Base-by-base conservation (phyloP, 2,329 filamentous ascomycete genomes). In the Penicillium sp. region DNA sequence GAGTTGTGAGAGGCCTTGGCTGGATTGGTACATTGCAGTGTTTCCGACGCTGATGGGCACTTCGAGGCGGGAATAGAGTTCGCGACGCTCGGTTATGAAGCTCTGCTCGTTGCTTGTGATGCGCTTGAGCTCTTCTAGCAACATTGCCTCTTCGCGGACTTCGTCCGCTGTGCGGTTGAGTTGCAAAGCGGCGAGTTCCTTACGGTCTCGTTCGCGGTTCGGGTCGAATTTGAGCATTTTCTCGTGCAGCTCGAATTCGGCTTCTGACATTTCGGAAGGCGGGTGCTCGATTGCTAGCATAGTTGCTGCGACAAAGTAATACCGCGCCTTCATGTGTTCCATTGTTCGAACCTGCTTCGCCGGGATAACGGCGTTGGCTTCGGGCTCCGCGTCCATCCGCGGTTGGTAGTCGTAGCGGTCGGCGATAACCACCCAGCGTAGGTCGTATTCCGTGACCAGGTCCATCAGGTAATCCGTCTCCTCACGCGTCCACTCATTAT, bases 391-490 rank as follows among this genome's bases (percentile, higher is more conserved):
- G 18, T 68, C 62, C 17, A 65, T 55, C 15, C 62, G 65, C 2
- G 68, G 64, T 53, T 73, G 68, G 50, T 68, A 96, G 47, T 96
- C 90, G 75, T 97, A 99, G 51, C 93, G 89, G 71, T 99, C 94
- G 79, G 88, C 90, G 54, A 99, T 90, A 13, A 97, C 72, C 3
- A 93, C 83, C 91, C 94, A 99, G 60, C 94, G 87, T 54, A 96
- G 80, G 66, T 96, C 91, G 67, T 86, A 96, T 40, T 92, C 88
- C 51, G 81, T 81, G 12, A 85, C 89, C 29, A 93, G 70, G 3
- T 84, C 78, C 68, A 97, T 82, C 56, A 99, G 75, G 67, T 97
- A 97, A 68, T 97, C 91, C 7, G 94, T 99, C 74, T 99, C 94
- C 63, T 94, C 88, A 65, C 88, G 90, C 12, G 89, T 87, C 94